These are phyloP conservation scores for Xenosphaeropsis pyriputrescens DNA, from an alignment of 2,329 filamentous ascomycete species.

Conservation along the genomic window DNA sequence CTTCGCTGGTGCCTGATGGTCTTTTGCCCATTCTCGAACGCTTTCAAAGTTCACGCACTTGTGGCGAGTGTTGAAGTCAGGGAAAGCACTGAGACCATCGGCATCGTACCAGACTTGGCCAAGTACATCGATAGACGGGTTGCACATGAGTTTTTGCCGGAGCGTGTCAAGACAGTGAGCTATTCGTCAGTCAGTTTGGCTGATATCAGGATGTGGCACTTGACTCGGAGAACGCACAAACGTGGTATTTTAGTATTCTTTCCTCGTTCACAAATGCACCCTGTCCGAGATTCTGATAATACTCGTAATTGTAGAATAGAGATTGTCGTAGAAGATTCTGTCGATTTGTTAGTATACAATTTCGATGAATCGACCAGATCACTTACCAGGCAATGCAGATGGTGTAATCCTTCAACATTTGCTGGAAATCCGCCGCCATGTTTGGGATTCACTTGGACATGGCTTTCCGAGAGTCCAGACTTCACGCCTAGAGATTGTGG, in stretches of 20 bases:
- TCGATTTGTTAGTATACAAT: conserved; percentile 6
- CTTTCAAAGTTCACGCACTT: conserved; percentile 36
- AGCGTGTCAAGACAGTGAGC: conserved; percentile 40
- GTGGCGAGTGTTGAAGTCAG: conserved; percentile 39
- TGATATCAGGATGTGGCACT: too few species aligned
- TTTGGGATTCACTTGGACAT: conserved; percentile 32
- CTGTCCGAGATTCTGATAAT: conserved; percentile 28
- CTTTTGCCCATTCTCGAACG: conserved; percentile 33
- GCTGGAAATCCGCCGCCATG: conserved; percentile 36
- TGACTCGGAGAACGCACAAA: conserved; percentile 24
- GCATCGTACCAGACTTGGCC: conserved; percentile 37
- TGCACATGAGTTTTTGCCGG: conserved; percentile 40
- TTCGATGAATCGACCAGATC: not conserved
- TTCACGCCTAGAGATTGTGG: conserved; percentile 22
- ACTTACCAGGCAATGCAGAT: conserved; percentile 29
- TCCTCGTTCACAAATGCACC: conserved; percentile 34
- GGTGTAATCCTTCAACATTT: conserved; percentile 30
- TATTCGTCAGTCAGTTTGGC: conserved; percentile 6
- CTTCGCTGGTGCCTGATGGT: conserved; percentile 23
- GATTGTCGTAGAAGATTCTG: conserved; percentile 34
- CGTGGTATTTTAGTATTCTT: conserved; percentile 30
- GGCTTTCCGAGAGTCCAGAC: conserved; percentile 27
- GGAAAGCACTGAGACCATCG: conserved; percentile 23
- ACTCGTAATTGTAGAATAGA: conserved; percentile 35
- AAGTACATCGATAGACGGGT: conserved; percentile 32